phyloP scores from a whole-genome alignment of 805 yeast species.

The Barnettozyma californica region DNA sequence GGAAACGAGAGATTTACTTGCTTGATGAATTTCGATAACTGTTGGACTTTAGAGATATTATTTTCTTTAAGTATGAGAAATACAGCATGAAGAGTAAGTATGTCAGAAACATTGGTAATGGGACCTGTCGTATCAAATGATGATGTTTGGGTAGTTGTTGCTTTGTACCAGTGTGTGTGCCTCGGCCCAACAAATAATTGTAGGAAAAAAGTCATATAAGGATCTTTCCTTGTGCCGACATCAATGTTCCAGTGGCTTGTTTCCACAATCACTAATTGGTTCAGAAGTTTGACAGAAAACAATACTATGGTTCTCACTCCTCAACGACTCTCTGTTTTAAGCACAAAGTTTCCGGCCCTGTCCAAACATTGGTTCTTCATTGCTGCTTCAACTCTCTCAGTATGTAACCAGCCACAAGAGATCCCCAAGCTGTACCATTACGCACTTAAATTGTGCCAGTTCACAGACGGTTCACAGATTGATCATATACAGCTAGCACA shows the following conservation, averaged over 20 bases:
- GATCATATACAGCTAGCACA: constrained; percentile 11
- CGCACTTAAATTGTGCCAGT: constrained; percentile 38
- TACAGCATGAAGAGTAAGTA: too few relatives aligned
- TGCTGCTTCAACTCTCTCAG: constrained; percentile 78
- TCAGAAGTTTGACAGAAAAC: not conserved
- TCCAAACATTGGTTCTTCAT: constrained; percentile 65
- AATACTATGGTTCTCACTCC: constrained; percentile 42
- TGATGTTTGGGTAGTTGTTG: too few relatives aligned
- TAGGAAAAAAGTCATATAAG: not conserved
- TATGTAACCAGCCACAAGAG: constrained; percentile 78
- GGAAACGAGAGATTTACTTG: too few relatives aligned
- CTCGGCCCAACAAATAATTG: not conserved
- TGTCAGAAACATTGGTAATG: too few relatives aligned
- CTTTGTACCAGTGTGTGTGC: too few relatives aligned
- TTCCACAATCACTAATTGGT: not conserved
- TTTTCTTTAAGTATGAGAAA: too few relatives aligned
- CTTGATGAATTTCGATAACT: too few relatives aligned
- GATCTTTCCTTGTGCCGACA: not conserved
- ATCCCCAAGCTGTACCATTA: constrained; percentile 70
- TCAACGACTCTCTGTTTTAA: constrained; percentile 46
- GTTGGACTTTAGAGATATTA: too few relatives aligned
- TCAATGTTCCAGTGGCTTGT: not conserved
- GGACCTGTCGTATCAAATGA: too few relatives aligned
- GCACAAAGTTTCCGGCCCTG: constrained; percentile 47
- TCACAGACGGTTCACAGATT: not conserved